Evolutionary conservation across 768 basidiomycete species (phyloP).

Genomic region (Boletus pseudo-olivaceus): DNA sequence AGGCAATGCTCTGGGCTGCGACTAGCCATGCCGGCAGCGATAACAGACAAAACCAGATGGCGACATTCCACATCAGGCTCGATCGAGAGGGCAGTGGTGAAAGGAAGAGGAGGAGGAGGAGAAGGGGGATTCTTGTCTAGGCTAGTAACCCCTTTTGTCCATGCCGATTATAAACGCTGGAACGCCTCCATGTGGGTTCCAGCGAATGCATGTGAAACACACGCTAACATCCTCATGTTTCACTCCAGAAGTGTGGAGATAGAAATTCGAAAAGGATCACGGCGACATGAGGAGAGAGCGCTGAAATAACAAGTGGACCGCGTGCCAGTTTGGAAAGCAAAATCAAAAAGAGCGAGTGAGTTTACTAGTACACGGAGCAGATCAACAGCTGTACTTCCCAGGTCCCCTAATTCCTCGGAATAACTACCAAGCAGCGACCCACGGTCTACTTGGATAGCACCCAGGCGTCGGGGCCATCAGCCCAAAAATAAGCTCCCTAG

Average conservation of each 20-base stretch:
- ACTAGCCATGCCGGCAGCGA: constrained; percentile 2
- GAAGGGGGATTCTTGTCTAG: too few relatives aligned
- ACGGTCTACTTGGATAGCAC: not conserved
- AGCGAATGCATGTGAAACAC: not conserved
- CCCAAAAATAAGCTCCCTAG: not conserved
- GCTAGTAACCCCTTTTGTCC: not conserved
- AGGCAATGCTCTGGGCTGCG: constrained; percentile 24
- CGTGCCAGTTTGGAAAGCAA: too few relatives aligned
- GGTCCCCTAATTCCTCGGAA: not conserved
- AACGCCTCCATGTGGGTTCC: not conserved
- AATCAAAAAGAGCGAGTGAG: too few relatives aligned
- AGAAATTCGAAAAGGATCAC: too few relatives aligned
- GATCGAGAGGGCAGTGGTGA: not conserved
- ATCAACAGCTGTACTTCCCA: not conserved
- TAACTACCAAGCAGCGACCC: not conserved
- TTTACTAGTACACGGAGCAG: too few relatives aligned
- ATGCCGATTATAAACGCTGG: not conserved
- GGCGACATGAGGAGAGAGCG: too few relatives aligned
- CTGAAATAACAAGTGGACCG: too few relatives aligned
- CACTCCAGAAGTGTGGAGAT: too few relatives aligned
- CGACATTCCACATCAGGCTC: not conserved
- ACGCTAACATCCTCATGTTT: not conserved
- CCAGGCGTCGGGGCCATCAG: not conserved
- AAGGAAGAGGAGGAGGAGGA: not conserved
- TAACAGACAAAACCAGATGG: constrained; percentile 13